Evolutionary conservation across 768 basidiomycete genomes (phyloP).

Genomic region (Tephrocybe sp.): DNA sequence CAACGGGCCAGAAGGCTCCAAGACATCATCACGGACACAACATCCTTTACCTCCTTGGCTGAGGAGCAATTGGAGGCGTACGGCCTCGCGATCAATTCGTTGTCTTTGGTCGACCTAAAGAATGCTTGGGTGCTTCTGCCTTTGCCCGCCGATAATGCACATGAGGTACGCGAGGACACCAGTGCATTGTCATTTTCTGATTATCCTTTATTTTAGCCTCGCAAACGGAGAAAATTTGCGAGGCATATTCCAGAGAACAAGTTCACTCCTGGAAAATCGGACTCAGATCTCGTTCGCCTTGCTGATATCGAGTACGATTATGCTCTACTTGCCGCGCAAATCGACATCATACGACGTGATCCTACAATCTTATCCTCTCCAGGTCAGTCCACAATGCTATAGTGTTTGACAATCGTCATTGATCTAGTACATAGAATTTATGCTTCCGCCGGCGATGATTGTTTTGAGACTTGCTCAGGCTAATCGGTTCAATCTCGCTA

Average conservation of each 20-base stretch:
- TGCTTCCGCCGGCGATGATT: constrained; percentile 60
- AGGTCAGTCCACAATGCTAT: constrained; percentile 48
- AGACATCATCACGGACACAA: constrained; percentile 44
- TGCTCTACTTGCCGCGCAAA: constrained; percentile 70
- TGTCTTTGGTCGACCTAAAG: constrained; percentile 78
- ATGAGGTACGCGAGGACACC: constrained; percentile 43
- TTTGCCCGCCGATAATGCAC: constrained; percentile 42
- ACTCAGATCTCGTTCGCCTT: constrained; percentile 78
- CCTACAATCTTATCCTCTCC: constrained; percentile 57
- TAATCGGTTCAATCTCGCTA: constrained; percentile 77
- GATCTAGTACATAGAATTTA: constrained; percentile 40
- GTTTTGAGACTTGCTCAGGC: constrained; percentile 77
- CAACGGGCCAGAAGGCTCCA: constrained; percentile 82
- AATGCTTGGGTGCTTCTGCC: constrained; percentile 84
- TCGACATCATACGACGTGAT: constrained; percentile 73
- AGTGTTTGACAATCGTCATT: background rate
- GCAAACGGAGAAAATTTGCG: constrained; percentile 71
- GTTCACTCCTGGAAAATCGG: constrained; percentile 59
- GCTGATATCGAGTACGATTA: constrained; percentile 80
- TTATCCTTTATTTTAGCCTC: constrained; percentile 39
- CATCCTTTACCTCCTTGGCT: constrained; percentile 43
- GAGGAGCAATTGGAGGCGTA: constrained; percentile 80
- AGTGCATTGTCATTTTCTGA: constrained; percentile 16
- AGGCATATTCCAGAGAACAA: constrained; percentile 78
- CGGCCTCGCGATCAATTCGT: constrained; percentile 84